Evolutionary conservation across 352 stramenopile genomes (phyloP), one percentile per base, ranked within the genome.

Genomic region (Achlya hypogyna): DNA sequence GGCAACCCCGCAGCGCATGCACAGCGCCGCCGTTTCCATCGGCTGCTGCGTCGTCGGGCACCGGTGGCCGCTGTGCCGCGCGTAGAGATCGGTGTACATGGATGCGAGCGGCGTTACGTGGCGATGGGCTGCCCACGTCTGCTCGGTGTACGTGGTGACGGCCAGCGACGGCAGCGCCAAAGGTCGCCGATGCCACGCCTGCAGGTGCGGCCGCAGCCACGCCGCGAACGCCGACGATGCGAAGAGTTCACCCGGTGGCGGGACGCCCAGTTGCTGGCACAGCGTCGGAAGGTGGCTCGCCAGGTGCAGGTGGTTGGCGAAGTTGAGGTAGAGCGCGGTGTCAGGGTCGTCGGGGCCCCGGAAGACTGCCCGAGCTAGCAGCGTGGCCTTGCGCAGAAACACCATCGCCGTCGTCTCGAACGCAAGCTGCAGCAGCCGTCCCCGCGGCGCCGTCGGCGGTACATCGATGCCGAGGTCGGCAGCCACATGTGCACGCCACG

Each of bases 21-120:
- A 93, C 47, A 93, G 83, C 1, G 85, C 83, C 4, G 84, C 81
- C 62, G 89, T 92, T 66, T 93, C 85, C 16, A 89, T 77, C 27
- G 79, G 74, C 43, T 86, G 87, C 74, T 73, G 80, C 45, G 80
- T 89, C 54, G 85, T 77, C 42, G 84, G 86, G 65, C 82, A 93
- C 40, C 85, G 85, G 70, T 81, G 88, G 53, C 83, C 82, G 22
- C 78, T 78, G 31, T 91, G 70, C 6, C 91, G 75, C 28, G 81
- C 82, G 73, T 93, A 83, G 25, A 93, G 54, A 65, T 91, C 82
- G 9, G 84, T 93, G 70, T 91, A 93, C 40, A 81, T 74, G 12
- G 74, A 70, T 22, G 83, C 73, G 9, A 93, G 71, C 5, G 72
- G 74, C 22, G 86, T 81, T 5, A 91, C 69, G 49, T 56, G 49